These are phyloP conservation scores for Acidomyces sp. DNA, from an alignment of 495 filamentous ascomycete species.

Conservation along the genomic window DNA sequence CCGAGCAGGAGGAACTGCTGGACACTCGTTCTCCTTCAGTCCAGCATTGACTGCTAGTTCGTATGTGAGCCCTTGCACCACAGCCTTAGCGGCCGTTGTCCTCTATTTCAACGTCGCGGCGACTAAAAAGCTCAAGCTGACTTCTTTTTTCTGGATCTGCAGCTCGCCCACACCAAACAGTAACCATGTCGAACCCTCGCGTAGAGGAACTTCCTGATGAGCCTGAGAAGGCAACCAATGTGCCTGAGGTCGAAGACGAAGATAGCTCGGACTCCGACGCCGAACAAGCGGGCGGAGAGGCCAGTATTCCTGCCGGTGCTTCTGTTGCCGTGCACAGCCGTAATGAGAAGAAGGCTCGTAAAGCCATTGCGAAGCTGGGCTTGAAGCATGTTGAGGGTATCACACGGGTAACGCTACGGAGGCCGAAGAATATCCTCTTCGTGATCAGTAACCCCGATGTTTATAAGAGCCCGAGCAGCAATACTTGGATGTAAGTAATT, in stretches of 20 bases:
- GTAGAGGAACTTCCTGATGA: constrained; percentile 96
- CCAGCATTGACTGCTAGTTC: constrained; percentile 14
- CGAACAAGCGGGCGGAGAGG: constrained; percentile 40
- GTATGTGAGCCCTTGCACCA: neutral
- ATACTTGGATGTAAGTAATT: constrained; percentile 94
- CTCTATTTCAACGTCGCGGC: too few species aligned
- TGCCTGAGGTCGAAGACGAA: constrained; percentile 65
- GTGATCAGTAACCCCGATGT: constrained; percentile 99
- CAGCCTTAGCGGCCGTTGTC: too few species aligned
- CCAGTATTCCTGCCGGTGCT: constrained; percentile 70
- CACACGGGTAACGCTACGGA: constrained; percentile 89
- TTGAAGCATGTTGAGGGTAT: constrained; percentile 93
- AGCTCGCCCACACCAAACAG: neutral
- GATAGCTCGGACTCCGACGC: constrained; percentile 66
- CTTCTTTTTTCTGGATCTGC: neutral
- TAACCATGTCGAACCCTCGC: constrained; percentile 88
- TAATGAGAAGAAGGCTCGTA: constrained; percentile 99
- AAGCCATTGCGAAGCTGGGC: constrained; percentile 95
- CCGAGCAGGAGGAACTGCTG: constrained; percentile 10
- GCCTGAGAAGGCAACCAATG: constrained; percentile 47
- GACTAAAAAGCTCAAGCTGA: constrained; percentile 3
- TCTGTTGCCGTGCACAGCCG: constrained; percentile 85
- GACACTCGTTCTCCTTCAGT: too few species aligned
- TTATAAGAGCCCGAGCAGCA: constrained; percentile 95
- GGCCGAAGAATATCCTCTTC: constrained; percentile 98